These are phyloP conservation scores for Phytophthora crassamura DNA, from an alignment of 352 stramenopile genomes.

Conservation along the genomic window DNA sequence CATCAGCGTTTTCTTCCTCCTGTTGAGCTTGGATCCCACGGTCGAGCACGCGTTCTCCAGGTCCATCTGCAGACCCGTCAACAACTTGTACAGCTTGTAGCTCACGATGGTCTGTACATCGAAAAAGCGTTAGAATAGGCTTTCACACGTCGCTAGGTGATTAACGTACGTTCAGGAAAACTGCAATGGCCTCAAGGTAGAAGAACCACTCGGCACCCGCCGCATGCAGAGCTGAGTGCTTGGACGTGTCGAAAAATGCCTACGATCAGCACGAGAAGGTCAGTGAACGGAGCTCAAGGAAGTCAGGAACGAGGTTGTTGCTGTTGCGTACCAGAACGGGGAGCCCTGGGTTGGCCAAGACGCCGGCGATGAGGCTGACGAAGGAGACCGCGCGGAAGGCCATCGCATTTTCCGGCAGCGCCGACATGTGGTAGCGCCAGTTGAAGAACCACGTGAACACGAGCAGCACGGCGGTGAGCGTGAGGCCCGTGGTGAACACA, in stretches of 20 bases:
- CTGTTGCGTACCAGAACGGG: conserved; percentile 50
- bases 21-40: conserved; percentile 30
- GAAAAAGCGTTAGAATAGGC: conserved; percentile 1
- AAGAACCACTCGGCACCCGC: conserved; percentile 69
- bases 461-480: conserved; percentile 49
- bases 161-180: conserved; percentile 55
- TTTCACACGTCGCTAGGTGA: background rate
- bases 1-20: conserved; percentile 46
- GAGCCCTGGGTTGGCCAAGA: conserved; percentile 54
- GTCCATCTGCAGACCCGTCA: conserved; percentile 36
- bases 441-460: conserved; percentile 62
- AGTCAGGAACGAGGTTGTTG: background rate
- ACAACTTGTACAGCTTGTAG: conserved; percentile 57
- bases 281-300: conserved; percentile 3
- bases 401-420: conserved; percentile 35
- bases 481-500: conserved; percentile 62
- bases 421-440: conserved; percentile 49
- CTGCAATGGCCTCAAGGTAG: conserved; percentile 54
- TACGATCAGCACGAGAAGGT: conserved; percentile 2
- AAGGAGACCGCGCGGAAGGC: conserved; percentile 29
- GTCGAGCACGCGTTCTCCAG: conserved; percentile 43
- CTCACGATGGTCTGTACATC: conserved; percentile 45
- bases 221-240: conserved; percentile 47
- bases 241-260: conserved; percentile 65
- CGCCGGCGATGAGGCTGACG: conserved; percentile 38